These are phyloP conservation scores for Apiotrichum veenhuisii DNA, from an alignment of 1,284 basidiomycete species.

Conservation along the genomic window DNA sequence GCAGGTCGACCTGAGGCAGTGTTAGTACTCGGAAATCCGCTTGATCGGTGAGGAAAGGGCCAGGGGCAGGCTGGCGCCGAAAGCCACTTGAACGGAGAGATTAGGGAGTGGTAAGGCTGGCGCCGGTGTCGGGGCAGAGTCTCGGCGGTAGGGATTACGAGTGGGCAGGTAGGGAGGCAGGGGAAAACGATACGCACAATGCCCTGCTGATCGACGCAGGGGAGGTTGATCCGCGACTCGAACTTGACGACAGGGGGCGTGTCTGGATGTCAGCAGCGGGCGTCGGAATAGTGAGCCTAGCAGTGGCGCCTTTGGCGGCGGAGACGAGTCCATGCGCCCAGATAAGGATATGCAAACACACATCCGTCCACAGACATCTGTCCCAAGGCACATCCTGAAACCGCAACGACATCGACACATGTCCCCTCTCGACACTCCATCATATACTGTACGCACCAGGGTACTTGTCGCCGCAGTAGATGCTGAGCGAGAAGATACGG, in stretches of 20 bases:
- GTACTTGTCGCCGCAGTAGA: conserved; percentile 76
- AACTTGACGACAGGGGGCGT: conserved; percentile 57
- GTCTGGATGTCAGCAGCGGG: conserved; percentile 27
- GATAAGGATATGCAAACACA: too few species aligned
- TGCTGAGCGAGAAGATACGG: conserved; percentile 93
- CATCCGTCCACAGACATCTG: not conserved
- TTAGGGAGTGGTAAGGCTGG: too few species aligned
- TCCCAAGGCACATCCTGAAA: too few species aligned
- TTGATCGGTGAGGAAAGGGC: too few species aligned
- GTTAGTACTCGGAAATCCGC: too few species aligned
- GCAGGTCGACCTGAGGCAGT: conserved; percentile 59
- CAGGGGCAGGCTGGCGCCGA: too few species aligned
- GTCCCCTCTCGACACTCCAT: not conserved
- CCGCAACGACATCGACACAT: too few species aligned
- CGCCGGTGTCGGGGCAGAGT: too few species aligned
- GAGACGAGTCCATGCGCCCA: too few species aligned
- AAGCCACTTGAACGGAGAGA: too few species aligned
- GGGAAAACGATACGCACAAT: conserved; percentile 51
- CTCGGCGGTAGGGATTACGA: not conserved
- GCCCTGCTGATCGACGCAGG: conserved; percentile 78
- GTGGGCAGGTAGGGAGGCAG: not conserved
- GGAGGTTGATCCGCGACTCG: conserved; percentile 87
- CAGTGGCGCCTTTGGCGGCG: too few species aligned
- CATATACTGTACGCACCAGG: conserved; percentile 74
- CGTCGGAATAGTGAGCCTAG: conserved; percentile 54